Percentiles rank a stretch among this genome's conserved stretches.
Evolutionary conservation across 805 yeast genomes (phyloP).

Genomic region (Nakazawaea populi): DNA sequence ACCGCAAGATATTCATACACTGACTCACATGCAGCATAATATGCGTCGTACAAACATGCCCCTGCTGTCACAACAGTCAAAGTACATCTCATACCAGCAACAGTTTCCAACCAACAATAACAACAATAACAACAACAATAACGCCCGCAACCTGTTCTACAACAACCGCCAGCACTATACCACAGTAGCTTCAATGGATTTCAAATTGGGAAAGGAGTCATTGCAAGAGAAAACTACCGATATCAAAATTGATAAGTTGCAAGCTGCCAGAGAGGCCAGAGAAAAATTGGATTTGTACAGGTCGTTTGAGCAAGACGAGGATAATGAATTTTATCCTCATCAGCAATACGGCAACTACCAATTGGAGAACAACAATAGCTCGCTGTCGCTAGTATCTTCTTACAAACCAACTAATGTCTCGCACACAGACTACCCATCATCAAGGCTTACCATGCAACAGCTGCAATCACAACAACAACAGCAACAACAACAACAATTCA

Average conservation of each 20-base stretch:
- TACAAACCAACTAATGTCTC: background rate
- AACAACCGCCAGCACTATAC: background rate
- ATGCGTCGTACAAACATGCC: background rate
- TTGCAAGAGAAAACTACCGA: background rate
- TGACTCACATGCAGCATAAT: background rate
- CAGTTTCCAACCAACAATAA: background rate
- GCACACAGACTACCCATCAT: background rate
- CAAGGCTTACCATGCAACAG: background rate
- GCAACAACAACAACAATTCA: background rate
- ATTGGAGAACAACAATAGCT: background rate
- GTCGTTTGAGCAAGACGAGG: conserved; percentile 68
- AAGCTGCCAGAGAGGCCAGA: conserved; percentile 25
- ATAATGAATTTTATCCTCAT: conserved; percentile 61
- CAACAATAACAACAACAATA: background rate
- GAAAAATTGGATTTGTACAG: conserved; percentile 55
- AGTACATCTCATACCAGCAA: background rate
- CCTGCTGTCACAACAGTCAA: background rate
- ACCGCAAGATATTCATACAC: background rate
- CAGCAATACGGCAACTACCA: background rate
- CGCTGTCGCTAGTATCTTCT: background rate
- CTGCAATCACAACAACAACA: background rate
- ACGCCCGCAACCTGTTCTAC: background rate
- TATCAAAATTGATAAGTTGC: conserved; percentile 1
- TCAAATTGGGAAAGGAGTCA: background rate
- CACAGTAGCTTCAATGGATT: background rate